Conservation (phyloP, 441 rosid species). For the Pelargonium fulgidum region DNA sequence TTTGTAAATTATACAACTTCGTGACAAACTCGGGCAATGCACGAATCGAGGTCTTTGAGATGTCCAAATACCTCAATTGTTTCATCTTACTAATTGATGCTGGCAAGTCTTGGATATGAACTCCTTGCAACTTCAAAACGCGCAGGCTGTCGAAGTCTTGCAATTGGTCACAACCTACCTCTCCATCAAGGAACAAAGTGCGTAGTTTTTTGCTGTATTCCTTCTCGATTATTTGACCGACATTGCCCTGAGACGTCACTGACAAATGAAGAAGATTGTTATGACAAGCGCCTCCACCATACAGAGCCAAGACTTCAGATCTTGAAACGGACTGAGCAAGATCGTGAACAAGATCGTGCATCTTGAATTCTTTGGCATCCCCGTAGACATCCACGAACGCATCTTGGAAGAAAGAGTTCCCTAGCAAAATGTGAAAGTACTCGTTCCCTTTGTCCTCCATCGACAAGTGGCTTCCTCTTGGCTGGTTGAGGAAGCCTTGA, state of each 20-base stretch:
- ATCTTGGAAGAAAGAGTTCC: constrained; percentile 13
- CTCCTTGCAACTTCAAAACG: neutral
- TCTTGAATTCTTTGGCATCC: neutral
- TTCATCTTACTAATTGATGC: constrained; percentile 1
- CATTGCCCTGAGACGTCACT: too few species aligned
- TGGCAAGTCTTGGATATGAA: constrained; percentile 8
- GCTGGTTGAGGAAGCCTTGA: constrained; percentile 11
- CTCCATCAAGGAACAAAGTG: neutral
- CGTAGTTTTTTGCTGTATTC: neutral
- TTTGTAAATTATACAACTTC: neutral
- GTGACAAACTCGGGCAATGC: neutral
- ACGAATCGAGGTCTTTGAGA: neutral
- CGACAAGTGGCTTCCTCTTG: neutral
- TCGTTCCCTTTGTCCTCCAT: constrained; percentile 11
- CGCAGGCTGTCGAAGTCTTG: neutral
- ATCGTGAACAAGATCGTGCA: constrained; percentile 17
- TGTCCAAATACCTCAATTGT: constrained; percentile 18
- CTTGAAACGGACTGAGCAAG: constrained; percentile 2
- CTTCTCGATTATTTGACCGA: neutral
- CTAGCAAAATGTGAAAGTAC: neutral
- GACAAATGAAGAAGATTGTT: neutral
- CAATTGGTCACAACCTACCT: neutral
- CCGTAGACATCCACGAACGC: neutral
- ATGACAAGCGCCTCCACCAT: neutral
- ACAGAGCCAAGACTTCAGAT: neutral